These are phyloP conservation scores for Tolypocladium amazonense DNA, from an alignment of 2,329 filamentous ascomycete genomes.

Conservation along the genomic window DNA sequence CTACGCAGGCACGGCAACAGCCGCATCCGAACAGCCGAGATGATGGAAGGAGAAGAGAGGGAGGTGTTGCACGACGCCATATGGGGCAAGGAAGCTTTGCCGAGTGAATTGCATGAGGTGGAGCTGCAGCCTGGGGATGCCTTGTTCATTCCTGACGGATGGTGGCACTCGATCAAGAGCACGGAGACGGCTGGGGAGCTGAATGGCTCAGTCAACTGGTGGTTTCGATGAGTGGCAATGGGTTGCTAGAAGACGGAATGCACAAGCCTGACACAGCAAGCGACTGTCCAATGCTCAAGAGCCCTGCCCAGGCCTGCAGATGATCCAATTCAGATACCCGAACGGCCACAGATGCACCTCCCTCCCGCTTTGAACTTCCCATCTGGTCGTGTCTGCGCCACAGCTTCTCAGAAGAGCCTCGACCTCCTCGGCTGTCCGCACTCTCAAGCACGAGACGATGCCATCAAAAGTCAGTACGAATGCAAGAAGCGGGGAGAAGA, in stretches of 20 bases:
- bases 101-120: constrained; percentile 36
- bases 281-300: not conserved
- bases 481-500: constrained; percentile 41
- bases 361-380: constrained; percentile 38
- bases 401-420: constrained; percentile 45
- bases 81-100: constrained; percentile 41
- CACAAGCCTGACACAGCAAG: constrained; percentile 11
- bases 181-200: constrained; percentile 19
- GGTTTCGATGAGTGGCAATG: constrained; percentile 25
- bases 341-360: constrained; percentile 38
- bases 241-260: not conserved
- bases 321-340: constrained; percentile 41
- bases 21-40: constrained; percentile 65
- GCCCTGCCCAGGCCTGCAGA: constrained; percentile 18
- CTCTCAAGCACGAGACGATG: constrained; percentile 54
- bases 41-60: constrained; percentile 79
- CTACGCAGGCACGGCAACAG: constrained; percentile 29
- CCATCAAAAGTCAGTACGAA: constrained; percentile 61
- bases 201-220: constrained; percentile 35
- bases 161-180: constrained; percentile 36
- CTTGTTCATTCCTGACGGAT: constrained; percentile 31
- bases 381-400: constrained; percentile 29
- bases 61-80: constrained; percentile 54
- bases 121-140: constrained; percentile 42
- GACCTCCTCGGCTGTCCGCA: constrained; percentile 56